Evolutionary conservation across 805 yeast genomes (phyloP).

Genomic region (Cyberlindnera mrakii): DNA sequence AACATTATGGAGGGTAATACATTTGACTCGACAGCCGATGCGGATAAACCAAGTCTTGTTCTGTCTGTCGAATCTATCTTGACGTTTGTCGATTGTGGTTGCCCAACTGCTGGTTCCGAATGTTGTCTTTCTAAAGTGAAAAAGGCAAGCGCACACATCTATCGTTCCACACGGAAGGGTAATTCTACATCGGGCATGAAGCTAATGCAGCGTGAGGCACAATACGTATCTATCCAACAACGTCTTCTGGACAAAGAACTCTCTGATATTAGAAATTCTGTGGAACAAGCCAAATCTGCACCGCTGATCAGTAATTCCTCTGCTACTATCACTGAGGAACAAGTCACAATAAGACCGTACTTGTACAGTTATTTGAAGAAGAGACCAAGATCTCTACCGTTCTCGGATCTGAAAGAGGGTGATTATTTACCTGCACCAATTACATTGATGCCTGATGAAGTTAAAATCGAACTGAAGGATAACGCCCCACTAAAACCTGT

Average conservation of each 20-base stretch:
- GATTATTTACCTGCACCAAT: conserved; percentile 25
- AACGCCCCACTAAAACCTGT: conserved; percentile 23
- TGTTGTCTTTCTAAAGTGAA: conserved; percentile 58
- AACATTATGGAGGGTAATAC: conserved; percentile 36
- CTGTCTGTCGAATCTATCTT: conserved; percentile 58
- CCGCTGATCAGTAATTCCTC: conserved; percentile 5
- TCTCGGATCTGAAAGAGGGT: conserved; percentile 6
- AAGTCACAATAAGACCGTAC: conserved; percentile 16
- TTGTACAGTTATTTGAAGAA: conserved; percentile 14
- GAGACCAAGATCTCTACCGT: conserved; percentile 4
- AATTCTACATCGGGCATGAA: conserved; percentile 20
- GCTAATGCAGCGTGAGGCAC: conserved; percentile 28
- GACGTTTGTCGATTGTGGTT: conserved; percentile 59
- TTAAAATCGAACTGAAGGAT: neutral
- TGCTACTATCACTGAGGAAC: conserved; percentile 10
- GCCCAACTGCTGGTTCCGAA: conserved; percentile 36
- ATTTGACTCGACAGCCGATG: conserved; percentile 49
- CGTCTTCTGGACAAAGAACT: conserved; percentile 24
- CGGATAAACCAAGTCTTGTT: conserved; percentile 49
- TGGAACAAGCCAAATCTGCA: conserved; percentile 6
- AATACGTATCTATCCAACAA: conserved; percentile 26
- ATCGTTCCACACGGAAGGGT: conserved; percentile 41
- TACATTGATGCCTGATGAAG: conserved; percentile 9
- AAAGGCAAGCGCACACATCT: conserved; percentile 53
- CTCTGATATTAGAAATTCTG: conserved; percentile 13